Percentiles rank a stretch among this genome's conserved stretches.
phyloP scores from a whole-genome alignment of 768 basidiomycete species.

The Serendipita vermifera region DNA sequence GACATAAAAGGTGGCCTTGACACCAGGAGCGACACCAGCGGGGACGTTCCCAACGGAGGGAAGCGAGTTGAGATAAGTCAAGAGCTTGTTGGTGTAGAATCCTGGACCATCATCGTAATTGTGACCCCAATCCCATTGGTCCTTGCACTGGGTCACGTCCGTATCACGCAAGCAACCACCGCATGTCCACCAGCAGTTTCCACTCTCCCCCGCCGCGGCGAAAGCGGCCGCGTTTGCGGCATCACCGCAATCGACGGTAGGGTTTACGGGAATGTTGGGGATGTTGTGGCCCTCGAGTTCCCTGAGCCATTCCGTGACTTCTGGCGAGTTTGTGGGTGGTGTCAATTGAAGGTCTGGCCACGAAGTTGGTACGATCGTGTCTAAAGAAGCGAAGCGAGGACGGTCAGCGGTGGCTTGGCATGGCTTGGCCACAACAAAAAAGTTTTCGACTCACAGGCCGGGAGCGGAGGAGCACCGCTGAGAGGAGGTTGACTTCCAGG shows the following conservation, averaged over 20 bases:
- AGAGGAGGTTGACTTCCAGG: conserved; percentile 51
- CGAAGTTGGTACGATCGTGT: conserved; percentile 11
- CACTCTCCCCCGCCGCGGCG: conserved; percentile 29
- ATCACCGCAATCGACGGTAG: conserved; percentile 59
- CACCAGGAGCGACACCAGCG: conserved; percentile 16
- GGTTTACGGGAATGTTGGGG: conserved; percentile 36
- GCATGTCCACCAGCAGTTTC: conserved; percentile 28
- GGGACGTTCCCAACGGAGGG: neutral
- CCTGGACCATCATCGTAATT: conserved; percentile 29
- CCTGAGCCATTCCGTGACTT: conserved; percentile 24
- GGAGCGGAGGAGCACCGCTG: conserved; percentile 52
- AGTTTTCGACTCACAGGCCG: conserved; percentile 32
- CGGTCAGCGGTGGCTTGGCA: neutral
- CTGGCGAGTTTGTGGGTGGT: conserved; percentile 20
- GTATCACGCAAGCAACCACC: conserved; percentile 27
- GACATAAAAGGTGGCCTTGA: conserved; percentile 36
- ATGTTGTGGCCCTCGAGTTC: conserved; percentile 61
- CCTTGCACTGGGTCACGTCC: conserved; percentile 31
- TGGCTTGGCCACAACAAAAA: neutral
- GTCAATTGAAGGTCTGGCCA: conserved; percentile 7
- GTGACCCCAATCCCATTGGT: conserved; percentile 31
- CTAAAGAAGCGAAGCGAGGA: conserved; percentile 7
- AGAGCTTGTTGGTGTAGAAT: conserved; percentile 30
- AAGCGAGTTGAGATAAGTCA: conserved; percentile 26
- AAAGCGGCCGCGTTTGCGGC: conserved; percentile 42